Evolutionary conservation across 73 alveolate genomes (phyloP).

Genomic region (Tetrahymena malaccensis): DNA sequence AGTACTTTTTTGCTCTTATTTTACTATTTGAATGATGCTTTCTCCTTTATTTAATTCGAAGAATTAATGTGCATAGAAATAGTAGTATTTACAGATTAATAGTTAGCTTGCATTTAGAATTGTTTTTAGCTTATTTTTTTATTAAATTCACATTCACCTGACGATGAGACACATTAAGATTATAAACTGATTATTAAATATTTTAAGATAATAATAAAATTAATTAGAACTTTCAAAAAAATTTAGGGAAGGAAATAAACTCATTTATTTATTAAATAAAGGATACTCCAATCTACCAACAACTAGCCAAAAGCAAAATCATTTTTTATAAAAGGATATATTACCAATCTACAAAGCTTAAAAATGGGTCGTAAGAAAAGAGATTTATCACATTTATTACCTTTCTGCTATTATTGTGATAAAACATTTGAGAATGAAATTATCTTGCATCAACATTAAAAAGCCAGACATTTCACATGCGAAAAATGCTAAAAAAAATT

Average conservation of each 20-base stretch:
- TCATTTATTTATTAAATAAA: not conserved
- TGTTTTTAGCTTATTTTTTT: not conserved
- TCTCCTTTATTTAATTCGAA: not conserved
- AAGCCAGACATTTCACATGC: slow-evolving; percentile 97
- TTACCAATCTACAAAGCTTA: not conserved
- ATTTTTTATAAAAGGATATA: not conserved
- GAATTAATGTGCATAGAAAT: not conserved
- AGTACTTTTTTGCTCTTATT: not conserved
- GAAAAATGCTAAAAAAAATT: slow-evolving; percentile 84
- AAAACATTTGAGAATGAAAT: slow-evolving; percentile 91
- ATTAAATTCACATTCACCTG: not conserved
- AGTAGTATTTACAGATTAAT: not conserved
- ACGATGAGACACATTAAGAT: not conserved
- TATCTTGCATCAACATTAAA: slow-evolving; percentile 94
- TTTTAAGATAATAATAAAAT: not conserved
- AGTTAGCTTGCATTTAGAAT: not conserved
- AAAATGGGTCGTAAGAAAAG: slow-evolving; percentile 97
- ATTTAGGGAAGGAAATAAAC: not conserved
- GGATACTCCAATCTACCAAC: not conserved
- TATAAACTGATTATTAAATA: not conserved
- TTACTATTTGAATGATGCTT: not conserved
- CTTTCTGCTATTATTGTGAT: slow-evolving; percentile 98
- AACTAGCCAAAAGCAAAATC: not conserved
- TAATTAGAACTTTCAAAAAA: not conserved
- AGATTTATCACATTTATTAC: slow-evolving; percentile 84